Percentiles rank a stretch among this genome's conserved stretches.
phyloP scores from a whole-genome alignment of 306 rosid species.

The Macrotyloma uniflorum region DNA sequence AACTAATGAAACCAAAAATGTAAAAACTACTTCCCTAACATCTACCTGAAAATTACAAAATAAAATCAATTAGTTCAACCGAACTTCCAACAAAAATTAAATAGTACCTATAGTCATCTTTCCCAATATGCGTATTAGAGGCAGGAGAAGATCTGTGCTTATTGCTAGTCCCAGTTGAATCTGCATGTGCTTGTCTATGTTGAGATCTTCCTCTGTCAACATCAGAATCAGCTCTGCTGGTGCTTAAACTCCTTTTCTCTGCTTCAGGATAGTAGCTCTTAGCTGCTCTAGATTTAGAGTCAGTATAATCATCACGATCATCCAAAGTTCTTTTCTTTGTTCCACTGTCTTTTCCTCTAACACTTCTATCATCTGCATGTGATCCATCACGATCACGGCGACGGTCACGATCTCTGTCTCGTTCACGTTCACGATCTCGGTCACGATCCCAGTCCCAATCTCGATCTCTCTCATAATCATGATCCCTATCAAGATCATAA shows the following conservation, averaged over 20 bases:
- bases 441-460: slow-evolving; percentile 63
- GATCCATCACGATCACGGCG: slow-evolving; percentile 68
- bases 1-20: slow-evolving; percentile 1
- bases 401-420: slow-evolving; percentile 52
- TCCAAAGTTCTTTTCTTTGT: slow-evolving; percentile 82
- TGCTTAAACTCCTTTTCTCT: slow-evolving; percentile 72
- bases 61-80: background rate
- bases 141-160: slow-evolving; percentile 78
- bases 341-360: slow-evolving; percentile 69
- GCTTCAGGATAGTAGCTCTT: slow-evolving; percentile 67
- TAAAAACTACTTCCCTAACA: background rate
- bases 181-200: slow-evolving; percentile 65
- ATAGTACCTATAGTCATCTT: slow-evolving; percentile 76
- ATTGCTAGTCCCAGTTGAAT: slow-evolving; percentile 54
- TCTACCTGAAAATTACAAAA: background rate
- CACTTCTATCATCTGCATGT: slow-evolving; percentile 65
- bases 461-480: slow-evolving; percentile 60
- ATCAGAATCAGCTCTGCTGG: slow-evolving; percentile 74
- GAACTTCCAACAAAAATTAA: slow-evolving; percentile 19
- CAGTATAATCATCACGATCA: slow-evolving; percentile 73
- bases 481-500: slow-evolving; percentile 62
- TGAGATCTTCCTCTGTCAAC: slow-evolving; percentile 78
- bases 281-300: slow-evolving; percentile 66
- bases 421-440: slow-evolving; percentile 53
- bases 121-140: slow-evolving; percentile 57